phyloP scores from a whole-genome alignment of 2,329 filamentous ascomycete species.

The Penicillium glabrum region DNA sequence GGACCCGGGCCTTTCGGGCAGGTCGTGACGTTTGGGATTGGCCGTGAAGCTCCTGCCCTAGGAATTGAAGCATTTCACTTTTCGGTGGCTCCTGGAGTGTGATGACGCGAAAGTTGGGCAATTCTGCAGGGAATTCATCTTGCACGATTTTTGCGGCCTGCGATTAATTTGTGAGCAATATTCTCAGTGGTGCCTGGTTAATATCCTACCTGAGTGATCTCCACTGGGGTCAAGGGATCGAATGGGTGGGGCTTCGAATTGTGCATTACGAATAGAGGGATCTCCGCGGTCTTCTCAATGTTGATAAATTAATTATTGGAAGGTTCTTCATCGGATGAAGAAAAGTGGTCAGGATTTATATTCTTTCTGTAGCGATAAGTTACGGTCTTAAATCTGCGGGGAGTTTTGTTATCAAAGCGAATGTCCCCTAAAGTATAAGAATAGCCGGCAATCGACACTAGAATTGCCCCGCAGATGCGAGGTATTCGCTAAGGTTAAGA shows the following conservation, averaged over 20 bases:
- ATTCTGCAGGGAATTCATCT: neutral
- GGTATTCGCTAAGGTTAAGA: conserved; percentile 25
- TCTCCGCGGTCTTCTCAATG: neutral
- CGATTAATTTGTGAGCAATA: conserved; percentile 21
- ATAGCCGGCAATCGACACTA: conserved; percentile 8
- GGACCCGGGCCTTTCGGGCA: conserved; percentile 42
- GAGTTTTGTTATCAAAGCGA: neutral
- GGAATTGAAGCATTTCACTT: conserved; percentile 45
- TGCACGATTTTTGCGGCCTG: neutral
- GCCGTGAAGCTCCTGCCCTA: conserved; percentile 45
- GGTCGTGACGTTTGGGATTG: conserved; percentile 19
- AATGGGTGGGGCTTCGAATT: neutral
- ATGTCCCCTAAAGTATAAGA: conserved; percentile 19
- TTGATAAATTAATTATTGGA: neutral
- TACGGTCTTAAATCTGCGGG: neutral
- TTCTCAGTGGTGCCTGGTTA: conserved; percentile 6
- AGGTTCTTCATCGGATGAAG: neutral
- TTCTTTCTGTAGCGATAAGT: neutral
- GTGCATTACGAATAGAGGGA: neutral
- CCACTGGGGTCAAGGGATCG: neutral
- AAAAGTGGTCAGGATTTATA: neutral
- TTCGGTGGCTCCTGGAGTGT: conserved; percentile 54
- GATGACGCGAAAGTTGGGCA: conserved; percentile 48
- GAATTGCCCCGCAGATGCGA: neutral
- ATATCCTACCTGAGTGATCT: neutral